These are phyloP conservation scores for Stenocarpella maydis DNA, from an alignment of 2,329 filamentous ascomycete species.

Conservation along the genomic window DNA sequence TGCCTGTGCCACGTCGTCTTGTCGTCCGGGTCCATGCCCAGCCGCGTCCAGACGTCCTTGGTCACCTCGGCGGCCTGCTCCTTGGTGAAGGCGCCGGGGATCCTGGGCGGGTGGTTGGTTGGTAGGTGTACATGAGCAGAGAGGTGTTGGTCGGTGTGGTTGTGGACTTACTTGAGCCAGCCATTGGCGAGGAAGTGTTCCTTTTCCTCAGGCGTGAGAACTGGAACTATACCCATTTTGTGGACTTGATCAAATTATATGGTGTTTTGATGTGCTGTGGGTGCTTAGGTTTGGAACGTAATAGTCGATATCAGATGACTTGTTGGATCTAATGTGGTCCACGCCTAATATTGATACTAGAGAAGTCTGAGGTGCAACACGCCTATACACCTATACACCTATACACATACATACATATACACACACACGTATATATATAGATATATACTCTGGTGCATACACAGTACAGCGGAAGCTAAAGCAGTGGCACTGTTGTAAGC, in stretches of 20 bases:
- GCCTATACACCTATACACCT: too few species aligned
- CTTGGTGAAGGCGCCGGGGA: conserved; percentile 47
- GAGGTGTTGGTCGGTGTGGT: background rate
- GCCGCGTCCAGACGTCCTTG: conserved; percentile 66
- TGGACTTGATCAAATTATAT: background rate
- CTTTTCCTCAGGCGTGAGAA: conserved; percentile 50
- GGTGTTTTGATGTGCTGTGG: background rate
- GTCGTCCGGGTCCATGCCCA: conserved; percentile 71
- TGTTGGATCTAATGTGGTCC: background rate
- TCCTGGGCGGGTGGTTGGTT: conserved; percentile 38
- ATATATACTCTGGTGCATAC: conserved; percentile 12
- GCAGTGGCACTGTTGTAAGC: conserved; percentile 22
- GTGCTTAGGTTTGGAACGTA: background rate
- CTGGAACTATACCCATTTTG: conserved; percentile 34
- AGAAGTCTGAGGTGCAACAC: background rate
- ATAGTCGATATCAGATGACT: background rate
- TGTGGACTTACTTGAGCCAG: conserved; percentile 46
- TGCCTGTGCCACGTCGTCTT: conserved; percentile 70
- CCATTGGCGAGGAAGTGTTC: conserved; percentile 52
- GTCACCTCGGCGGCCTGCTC: conserved; percentile 48
- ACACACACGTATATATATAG: too few species aligned
- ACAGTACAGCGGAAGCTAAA: conserved; percentile 3
- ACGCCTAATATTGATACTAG: background rate
- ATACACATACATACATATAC: too few species aligned
- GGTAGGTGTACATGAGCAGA: conserved; percentile 33